These are phyloP conservation scores for Hypoxylon trugodes DNA, from an alignment of 495 filamentous ascomycete species.

Conservation along the genomic window DNA sequence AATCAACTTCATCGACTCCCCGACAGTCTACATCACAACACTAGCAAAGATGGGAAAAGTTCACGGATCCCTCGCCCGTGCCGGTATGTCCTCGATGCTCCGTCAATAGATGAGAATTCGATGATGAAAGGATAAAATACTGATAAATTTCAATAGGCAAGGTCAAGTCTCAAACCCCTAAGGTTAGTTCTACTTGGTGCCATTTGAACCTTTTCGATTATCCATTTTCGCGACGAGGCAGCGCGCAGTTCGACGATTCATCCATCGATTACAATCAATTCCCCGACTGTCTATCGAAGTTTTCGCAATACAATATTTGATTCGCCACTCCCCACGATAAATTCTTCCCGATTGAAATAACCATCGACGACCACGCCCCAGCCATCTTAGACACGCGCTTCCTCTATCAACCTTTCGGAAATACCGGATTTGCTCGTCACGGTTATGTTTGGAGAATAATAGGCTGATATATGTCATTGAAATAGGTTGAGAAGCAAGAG, in stretches of 20 bases:
- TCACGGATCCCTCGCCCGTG: slow-evolving; percentile 93
- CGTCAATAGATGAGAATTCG: slow-evolving; percentile 1
- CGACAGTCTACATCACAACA: slow-evolving; percentile 16
- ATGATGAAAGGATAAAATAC: background rate
- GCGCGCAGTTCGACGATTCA: slow-evolving; percentile 15
- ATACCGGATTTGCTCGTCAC: background rate
- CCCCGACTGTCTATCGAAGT: slow-evolving; percentile 1
- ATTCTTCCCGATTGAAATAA: background rate
- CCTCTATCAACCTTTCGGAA: slow-evolving; percentile 9
- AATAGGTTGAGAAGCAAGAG: slow-evolving; percentile 86
- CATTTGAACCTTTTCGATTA: background rate
- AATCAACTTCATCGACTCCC: slow-evolving; percentile 27
- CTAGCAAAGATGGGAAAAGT: slow-evolving; percentile 81
- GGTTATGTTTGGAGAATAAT: background rate
- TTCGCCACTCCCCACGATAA: slow-evolving; percentile 19
- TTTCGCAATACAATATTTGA: background rate
- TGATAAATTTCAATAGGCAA: slow-evolving; percentile 45
- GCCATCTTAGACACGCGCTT: slow-evolving; percentile 16
- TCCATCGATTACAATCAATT: background rate
- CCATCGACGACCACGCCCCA: background rate
- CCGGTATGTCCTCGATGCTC: slow-evolving; percentile 63
- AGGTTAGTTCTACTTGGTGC: slow-evolving; percentile 34
- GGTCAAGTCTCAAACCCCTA: slow-evolving; percentile 60
- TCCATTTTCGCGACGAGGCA: slow-evolving; percentile 12
- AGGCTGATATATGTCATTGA: slow-evolving; percentile 17